Evolutionary conservation across 208 protist genomes (phyloP), one percentile per base, ranked within the genome.

Genomic region (Acanthamoeba polyphaga): DNA sequence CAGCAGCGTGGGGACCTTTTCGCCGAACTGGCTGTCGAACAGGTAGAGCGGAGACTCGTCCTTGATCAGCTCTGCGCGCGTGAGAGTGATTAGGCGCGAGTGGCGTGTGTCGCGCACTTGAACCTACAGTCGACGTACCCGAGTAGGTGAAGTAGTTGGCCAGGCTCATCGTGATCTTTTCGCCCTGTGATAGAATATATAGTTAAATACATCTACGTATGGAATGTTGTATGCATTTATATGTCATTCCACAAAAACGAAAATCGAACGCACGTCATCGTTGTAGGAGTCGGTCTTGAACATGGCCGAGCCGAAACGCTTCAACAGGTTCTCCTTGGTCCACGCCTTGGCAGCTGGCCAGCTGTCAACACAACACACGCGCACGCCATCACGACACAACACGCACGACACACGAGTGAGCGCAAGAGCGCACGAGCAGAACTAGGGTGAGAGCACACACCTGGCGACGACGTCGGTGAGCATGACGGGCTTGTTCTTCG

Each of bases 1-100:
- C 10, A 96, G 64, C 1, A 95, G 49, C 12, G 53, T 51, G 66
- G 95, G 94, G 2, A 64, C 46, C 5, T 95, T 95, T 58, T 96
- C 94, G 13, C 88, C 95, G 72, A 95, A 96, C 62, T 96, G 90
- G 72, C 80, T 93, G n/a, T 96, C 95, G 46, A 96, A 96, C 19
- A 96, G 60, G n/a, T 96, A 96, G 76, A 96, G 72, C 46, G 95
- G 95, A 29, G 91, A 82, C 27, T 95, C 94, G 22, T 96, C 95
- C 78, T 85, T 85, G 17, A 85, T 85, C 49, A 32, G 24, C 29
- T 82, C 74, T 82, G 38, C 13, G 29, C 3, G 66, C 12, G 53
- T 60, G 53, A 58, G 53, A 58, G 13, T 17, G 53, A 0, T 58
- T 17, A 58, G 1, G 1, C 13, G 0, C 13, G 53, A 19, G 17